Evolutionary conservation across 495 filamentous ascomycete species (phyloP), one percentile per base, ranked within the genome.

Genomic region (Xylaria castorea): DNA sequence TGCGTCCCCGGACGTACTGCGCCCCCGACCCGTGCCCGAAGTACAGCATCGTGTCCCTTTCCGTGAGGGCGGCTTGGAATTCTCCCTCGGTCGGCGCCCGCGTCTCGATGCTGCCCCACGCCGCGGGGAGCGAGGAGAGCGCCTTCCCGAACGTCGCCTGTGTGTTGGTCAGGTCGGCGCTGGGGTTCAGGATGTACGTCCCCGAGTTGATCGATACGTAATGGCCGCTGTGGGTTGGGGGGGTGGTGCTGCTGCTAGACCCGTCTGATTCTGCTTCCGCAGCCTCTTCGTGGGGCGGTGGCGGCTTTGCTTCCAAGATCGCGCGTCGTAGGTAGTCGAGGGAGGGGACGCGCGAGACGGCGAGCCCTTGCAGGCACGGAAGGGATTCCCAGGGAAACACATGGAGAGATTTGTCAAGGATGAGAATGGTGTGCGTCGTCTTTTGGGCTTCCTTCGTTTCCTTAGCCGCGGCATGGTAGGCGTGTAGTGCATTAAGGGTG

Each of bases 21-120:
- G 93, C 91, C n/a, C 95, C 96, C 74, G 92, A 94, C 61, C 96
- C 96, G 80, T 99, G 96, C 20, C 96, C 96, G 75, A 98, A 98
- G 82, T 99, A 99, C 32, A 99, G 83, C 64, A 97, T 87, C 0
- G 98, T 78, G 69, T 91, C 89, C 20, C 87, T 87, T 0, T 84
- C 76, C 30, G 88, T 81, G 0, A 97, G 85, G 0, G 83, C 86
- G 0, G 80, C 63, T 66, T 90, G 88, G 81, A 98, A 93, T 70
- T 97, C 92, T 1, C 86, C 81, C 80, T 98, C 95, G 0, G 86
- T 89, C 5, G 95, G 97, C 20, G 87, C 87, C 6, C 89, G 89
- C 42, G 86, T 84, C 51, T 89, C 83, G 71, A 97, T 87, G 18
- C 86, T 84, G 2, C 84, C 86, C 94, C 94, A 98, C 0, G 74